Conservation (phyloP, 1,284 basidiomycete genomes). For the Jaminaea rosea region DNA sequence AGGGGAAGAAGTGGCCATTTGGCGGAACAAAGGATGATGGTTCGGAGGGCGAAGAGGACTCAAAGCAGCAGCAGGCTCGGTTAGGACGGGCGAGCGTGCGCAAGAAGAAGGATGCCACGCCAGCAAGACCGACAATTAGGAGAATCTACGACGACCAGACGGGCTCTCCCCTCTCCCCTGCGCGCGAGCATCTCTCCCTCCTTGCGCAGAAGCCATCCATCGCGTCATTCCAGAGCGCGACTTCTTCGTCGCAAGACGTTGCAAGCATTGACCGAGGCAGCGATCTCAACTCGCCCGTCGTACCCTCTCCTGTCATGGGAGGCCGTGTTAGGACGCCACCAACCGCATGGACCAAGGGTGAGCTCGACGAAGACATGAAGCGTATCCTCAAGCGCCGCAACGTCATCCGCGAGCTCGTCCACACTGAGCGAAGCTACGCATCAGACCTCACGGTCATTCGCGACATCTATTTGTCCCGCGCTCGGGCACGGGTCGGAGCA, state of each 20-base stretch:
- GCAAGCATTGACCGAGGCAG: no score
- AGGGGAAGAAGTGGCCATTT: neutral
- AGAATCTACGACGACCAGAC: no score
- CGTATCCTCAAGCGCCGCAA: slow-evolving; percentile 65
- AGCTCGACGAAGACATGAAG: slow-evolving; percentile 25
- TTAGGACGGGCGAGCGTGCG: no score
- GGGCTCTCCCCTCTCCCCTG: no score
- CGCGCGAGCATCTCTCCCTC: no score
- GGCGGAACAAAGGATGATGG: neutral
- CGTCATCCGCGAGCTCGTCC: slow-evolving; percentile 61
- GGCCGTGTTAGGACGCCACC: no score
- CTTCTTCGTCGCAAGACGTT: no score
- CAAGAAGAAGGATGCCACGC: neutral
- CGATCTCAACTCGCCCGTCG: no score
- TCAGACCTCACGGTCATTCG: slow-evolving; percentile 74
- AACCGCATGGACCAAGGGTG: slow-evolving; percentile 8
- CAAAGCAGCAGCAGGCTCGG: neutral
- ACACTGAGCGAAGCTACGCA: slow-evolving; percentile 75
- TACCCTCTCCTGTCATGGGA: no score
- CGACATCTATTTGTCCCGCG: slow-evolving; percentile 59
- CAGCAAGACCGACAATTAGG: neutral
- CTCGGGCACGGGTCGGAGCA: slow-evolving; percentile 37
- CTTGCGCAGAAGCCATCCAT: no score
- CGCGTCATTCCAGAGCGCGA: no score
- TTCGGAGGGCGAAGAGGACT: neutral